Evolutionary conservation across 495 filamentous ascomycete genomes (phyloP), one percentile per base, ranked within the genome.

Genomic region (Daldinia grandis): DNA sequence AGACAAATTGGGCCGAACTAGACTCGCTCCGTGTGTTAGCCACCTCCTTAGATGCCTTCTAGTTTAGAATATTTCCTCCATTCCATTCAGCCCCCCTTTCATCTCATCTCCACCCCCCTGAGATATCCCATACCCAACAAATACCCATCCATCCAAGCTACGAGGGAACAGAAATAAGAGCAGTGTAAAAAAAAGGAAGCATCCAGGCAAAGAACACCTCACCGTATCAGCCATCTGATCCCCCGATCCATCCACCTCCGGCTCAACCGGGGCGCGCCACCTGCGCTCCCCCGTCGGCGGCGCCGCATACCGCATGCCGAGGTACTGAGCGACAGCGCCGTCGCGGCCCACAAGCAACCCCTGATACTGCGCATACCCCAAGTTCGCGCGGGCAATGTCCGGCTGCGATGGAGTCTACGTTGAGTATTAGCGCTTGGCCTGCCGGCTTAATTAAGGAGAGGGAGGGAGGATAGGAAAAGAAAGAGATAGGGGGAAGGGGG

Each of bases 1-100:
- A 88, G 82, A 76, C 88, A 91, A 27, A 87, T 72, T 0, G 81
- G 78, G 6, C 82, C 81, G 75, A 78, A 82, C 77, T 81, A 58
- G 7, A 19, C 60, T 10, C 40, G 19, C 25, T 51, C 58, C 50
- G 8, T 51, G 35, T 62, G 63, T 42, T 27, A 60, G 40, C 30
- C 8, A 44, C 30, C 30, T 19, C 9, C 9, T 38, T 38, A 38
- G 35, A 38, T 38, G 2, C n/a, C n/a, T n/a, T n/a, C n/a, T n/a
- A n/a, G n/a, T n/a, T 21, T 9, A 7, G 17, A 47, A 1, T n/a
- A 8, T 21, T 47, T 21, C n/a, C 40, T 21, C 19, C 17, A 17
- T 9, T 10, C 3, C 12, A 4, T 9, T 47, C n/a, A n/a, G n/a
- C n/a, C n/a, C n/a, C 7, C 40, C 8, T 47, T 21, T 47, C 12